Evolutionary conservation across 2,329 filamentous ascomycete species (phyloP), one percentile per base, ranked within the genome.

Genomic region (Microdochium bolleyi): DNA sequence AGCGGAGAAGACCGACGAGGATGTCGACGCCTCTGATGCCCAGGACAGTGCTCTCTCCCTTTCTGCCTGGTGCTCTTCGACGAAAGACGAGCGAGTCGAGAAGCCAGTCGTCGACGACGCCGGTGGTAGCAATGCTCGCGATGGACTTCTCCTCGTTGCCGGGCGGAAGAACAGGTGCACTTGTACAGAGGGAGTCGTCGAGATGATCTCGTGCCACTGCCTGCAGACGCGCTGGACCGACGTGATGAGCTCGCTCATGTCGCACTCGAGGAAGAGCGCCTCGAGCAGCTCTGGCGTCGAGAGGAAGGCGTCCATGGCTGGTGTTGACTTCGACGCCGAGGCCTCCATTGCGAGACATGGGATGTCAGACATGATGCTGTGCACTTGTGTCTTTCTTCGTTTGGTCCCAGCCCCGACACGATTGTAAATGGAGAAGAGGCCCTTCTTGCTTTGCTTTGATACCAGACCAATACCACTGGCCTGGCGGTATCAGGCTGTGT

Each of bases 261-360:
- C 52, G 52, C 49, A 49, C n/a, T 54, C 14, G 11, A 54, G 41
- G 22, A 54, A 52, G 30, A 54, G 16, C 2, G 24, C 38, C 44
- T 54, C 52, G n/a, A 54, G 3, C 25, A 54, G 52, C 10, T 54
- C 52, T 19, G 52, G 50, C 3, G 52, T 54, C n/a, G 50, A 52
- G 16, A 52, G 34, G 37, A 52, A 27, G 13, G n/a, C 37, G 14
- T 24, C 21, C 32, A 25, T 41, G 13, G 50, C 14, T 19, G 50
- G 3, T 7, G 37, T 41, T 41, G 37, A 41, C 11, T 5, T 16
- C 10, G 37, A 41, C 5, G 37, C 13, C 19, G 37, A 7, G 5
- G 37, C 11, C 37, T n/a, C n/a, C n/a, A n/a, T n/a, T n/a, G n/a
- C n/a, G n/a, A n/a, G n/a, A n/a, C n/a, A n/a, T n/a, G n/a, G n/a